These are phyloP conservation scores for Cadophora malorum DNA, from an alignment of 2,329 filamentous ascomycete genomes.

Conservation along the genomic window DNA sequence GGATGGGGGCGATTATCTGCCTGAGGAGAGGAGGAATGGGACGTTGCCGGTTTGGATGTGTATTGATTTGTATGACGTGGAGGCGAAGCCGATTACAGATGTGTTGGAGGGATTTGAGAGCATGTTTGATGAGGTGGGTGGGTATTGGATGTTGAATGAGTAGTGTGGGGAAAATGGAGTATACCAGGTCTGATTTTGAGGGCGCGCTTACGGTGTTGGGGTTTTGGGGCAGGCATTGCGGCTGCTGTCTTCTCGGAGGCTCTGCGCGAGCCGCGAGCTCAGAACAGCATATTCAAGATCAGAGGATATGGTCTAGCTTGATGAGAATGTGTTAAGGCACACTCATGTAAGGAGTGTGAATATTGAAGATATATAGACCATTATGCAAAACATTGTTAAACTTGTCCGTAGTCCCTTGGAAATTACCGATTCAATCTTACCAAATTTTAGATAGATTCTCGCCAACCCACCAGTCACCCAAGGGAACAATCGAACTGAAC, in stretches of 20 bases:
- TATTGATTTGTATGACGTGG: constrained; percentile 21
- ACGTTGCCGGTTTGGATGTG: constrained; percentile 17
- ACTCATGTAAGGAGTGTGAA: background rate
- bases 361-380: background rate
- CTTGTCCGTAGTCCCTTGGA: too few relatives aligned
- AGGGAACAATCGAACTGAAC: background rate
- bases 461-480: background rate
- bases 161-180: background rate
- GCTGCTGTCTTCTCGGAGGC: too few relatives aligned
- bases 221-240: background rate
- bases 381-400: background rate
- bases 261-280: background rate
- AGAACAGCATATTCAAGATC: background rate
- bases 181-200: background rate
- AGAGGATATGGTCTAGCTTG: background rate
- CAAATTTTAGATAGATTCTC: too few relatives aligned
- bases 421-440: too few relatives aligned
- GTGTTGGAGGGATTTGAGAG: constrained; percentile 21
- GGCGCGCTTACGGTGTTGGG: background rate
- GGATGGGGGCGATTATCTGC: constrained; percentile 19
- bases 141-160: constrained; percentile 27
- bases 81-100: constrained; percentile 14
- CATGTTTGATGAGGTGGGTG: constrained; percentile 24
- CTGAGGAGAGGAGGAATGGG: constrained; percentile 14
- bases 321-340: background rate